Evolutionary conservation across 331 rosid species (phyloP), one percentile per base, ranked within the genome.

Genomic region (Malus hybrid): DNA sequence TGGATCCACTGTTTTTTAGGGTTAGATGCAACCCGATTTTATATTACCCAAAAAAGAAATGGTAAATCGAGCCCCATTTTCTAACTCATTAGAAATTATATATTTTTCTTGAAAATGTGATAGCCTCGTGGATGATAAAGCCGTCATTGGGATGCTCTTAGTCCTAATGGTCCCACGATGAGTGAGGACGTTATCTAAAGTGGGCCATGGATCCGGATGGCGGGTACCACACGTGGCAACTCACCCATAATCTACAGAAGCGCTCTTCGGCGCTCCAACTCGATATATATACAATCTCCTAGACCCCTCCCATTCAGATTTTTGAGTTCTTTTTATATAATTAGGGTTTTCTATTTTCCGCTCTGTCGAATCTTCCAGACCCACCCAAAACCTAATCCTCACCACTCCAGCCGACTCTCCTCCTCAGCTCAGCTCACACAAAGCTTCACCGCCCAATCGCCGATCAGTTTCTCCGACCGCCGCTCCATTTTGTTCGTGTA

Each of bases 341-440:
- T 19, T 65, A 71, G 75, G 75, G 66, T 26, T 67, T 57, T 19
- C 58, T 63, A 9, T 68, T 72, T 68, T 18, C 66, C 74, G 24
- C 46, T n/a, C 24, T 36, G 15, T 2, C 36, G 56, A 39, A 14
- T 12, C 75, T 46, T 39, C 62, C 29, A 44, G 16, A 16, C n/a
- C 78, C 33, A 61, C n/a, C 75, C 65, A 61, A 75, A 57, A 63
- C 80, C 79, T 82, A 75, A 72, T 36, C 52, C 70, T 44, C 18
- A 1, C 50, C 48, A 15, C 48, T 26, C 67, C 39, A 3, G 39
- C 75, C 63, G 69, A n/a, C 58, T 46, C 44, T 42, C 69, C 69
- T 26, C 57, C 55, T 26, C 30, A 19, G 12, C 79, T 50, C 28
- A 52, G 36, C 46, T 67, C 72, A 13, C 44, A 50, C 50, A 12